phyloP scores from a whole-genome alignment of 2,329 filamentous ascomycete genomes.

The Diplodia scrobiculata region DNA sequence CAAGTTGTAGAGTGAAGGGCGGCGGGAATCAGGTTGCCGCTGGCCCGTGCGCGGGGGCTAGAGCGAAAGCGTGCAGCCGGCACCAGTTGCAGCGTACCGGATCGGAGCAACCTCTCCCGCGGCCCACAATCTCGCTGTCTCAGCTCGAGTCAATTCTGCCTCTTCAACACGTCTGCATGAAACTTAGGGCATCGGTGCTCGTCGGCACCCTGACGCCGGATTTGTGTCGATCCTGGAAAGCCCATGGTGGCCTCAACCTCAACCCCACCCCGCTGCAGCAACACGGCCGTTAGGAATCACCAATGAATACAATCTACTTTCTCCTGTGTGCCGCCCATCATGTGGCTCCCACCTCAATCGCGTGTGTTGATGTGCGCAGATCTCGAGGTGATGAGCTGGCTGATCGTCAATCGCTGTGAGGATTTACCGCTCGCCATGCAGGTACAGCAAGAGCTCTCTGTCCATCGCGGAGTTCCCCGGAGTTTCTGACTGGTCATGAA shows the following conservation, averaged over 20 bases:
- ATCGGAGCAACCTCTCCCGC: background rate
- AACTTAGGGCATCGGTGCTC: background rate
- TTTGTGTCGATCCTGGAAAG: background rate
- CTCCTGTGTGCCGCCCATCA: background rate
- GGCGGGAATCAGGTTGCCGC: background rate
- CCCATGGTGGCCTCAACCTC: background rate
- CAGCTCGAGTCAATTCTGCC: background rate
- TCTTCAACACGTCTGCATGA: background rate
- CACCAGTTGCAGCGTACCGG: background rate
- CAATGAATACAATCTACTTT: background rate
- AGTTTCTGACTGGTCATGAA: conserved; percentile 1
- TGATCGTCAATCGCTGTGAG: conserved; percentile 17
- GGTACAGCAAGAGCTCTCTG: background rate
- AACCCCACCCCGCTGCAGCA: background rate
- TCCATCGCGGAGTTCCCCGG: conserved; percentile 4
- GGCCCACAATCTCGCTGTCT: background rate
- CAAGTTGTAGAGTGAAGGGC: conserved; percentile 16
- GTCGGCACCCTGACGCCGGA: background rate
- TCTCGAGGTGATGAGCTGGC: conserved; percentile 19
- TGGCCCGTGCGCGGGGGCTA: background rate
- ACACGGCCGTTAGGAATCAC: background rate
- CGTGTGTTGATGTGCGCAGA: conserved; percentile 6
- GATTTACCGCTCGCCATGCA: conserved; percentile 10
- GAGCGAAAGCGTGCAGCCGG: background rate
- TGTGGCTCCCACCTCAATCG: background rate